Conservation (phyloP, 345 rosid genomes). For the Litchi chinensis region DNA sequence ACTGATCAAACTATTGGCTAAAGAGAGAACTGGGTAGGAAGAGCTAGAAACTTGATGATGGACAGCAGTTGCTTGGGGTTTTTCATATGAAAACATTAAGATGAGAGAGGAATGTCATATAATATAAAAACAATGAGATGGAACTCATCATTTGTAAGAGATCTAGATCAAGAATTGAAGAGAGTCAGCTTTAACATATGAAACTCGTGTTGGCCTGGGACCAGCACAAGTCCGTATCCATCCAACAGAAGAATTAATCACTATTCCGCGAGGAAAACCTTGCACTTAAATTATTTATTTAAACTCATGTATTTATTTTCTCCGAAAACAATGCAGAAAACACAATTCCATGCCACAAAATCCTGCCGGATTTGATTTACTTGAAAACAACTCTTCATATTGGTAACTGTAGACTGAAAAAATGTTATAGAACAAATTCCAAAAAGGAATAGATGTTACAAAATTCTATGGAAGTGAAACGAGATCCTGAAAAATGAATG, state of each 20-base stretch:
- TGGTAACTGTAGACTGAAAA: not conserved
- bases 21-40: not conserved
- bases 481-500: not conserved
- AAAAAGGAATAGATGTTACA: not conserved
- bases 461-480: not conserved
- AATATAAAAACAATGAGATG: conserved; percentile 18
- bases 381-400: not conserved
- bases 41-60: not conserved
- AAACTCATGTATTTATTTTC: conserved; percentile 21
- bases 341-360: conserved; percentile 20
- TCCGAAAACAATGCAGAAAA: conserved; percentile 38
- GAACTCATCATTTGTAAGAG: conserved; percentile 29
- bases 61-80: not conserved
- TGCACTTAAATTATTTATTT: not conserved
- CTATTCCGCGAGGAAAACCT: conserved; percentile 20
- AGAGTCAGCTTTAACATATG: conserved; percentile 24
- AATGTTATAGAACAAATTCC: not conserved
- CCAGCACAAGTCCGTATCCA: conserved; percentile 9
- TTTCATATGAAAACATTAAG: conserved; percentile 19
- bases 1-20: not conserved
- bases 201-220: conserved; percentile 11
- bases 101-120: conserved; percentile 26
- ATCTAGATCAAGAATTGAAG: conserved; percentile 15
- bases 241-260: conserved; percentile 21
- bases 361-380: conserved; percentile 16